Percentiles rank a stretch among this genome's conserved stretches.
These are phyloP conservation scores for Fusarium sp. DNA, from an alignment of 2,329 filamentous ascomycete species.

Conservation along the genomic window DNA sequence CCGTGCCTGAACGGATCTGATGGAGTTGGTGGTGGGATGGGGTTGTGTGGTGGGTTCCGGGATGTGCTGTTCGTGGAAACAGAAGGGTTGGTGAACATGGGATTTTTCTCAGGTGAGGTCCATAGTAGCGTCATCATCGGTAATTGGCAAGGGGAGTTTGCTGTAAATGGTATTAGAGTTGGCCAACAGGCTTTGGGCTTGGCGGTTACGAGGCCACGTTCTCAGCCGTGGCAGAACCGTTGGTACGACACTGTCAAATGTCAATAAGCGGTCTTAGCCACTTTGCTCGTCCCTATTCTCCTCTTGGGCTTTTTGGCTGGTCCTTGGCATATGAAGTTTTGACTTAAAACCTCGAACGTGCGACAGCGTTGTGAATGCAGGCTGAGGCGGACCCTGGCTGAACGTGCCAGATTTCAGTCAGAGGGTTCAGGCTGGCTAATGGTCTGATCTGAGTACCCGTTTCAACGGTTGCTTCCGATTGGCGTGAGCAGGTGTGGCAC, in stretches of 20 bases:
- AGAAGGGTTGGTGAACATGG: not conserved
- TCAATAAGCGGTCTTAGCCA: not conserved
- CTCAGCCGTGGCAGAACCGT: not conserved
- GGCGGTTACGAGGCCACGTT: not conserved
- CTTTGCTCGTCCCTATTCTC: not conserved
- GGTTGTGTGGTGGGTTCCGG: conserved; percentile 1
- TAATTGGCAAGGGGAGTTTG: not conserved
- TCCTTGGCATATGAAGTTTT: not conserved
- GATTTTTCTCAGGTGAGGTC: not conserved
- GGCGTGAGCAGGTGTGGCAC: conserved; percentile 36
- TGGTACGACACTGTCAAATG: not conserved
- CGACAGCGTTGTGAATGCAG: not conserved
- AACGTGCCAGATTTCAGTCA: not conserved
- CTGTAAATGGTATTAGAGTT: not conserved
- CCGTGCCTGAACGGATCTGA: conserved; percentile 24
- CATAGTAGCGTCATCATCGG: not conserved
- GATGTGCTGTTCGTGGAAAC: not conserved
- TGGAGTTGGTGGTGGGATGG: too few species aligned
- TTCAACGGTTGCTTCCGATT: conserved; percentile 34
- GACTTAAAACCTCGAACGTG: not conserved
- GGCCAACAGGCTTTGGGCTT: conserved; percentile 1
- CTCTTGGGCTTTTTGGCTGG: not conserved
- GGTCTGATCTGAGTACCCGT: conserved; percentile 7
- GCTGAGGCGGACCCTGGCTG: not conserved
- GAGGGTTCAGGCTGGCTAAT: conserved; percentile 8